phyloP scores from a whole-genome alignment of 78 protist species.

The Tieghemostelium lacteum region DNA sequence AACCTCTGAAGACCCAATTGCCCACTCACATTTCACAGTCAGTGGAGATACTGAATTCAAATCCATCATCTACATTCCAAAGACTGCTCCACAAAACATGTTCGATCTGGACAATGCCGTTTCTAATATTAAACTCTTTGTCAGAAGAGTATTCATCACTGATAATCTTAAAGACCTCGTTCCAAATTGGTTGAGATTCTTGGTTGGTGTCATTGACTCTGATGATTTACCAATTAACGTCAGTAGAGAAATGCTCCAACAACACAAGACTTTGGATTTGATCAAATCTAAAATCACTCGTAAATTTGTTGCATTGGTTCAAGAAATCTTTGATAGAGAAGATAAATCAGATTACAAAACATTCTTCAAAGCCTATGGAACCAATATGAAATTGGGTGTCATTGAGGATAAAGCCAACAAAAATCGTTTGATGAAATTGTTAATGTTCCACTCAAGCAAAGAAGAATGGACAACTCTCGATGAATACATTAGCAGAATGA shows the following conservation, averaged over 20 bases:
- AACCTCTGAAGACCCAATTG: slow-evolving; percentile 90
- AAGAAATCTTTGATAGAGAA: slow-evolving; percentile 66
- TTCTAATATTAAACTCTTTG: slow-evolving; percentile 94
- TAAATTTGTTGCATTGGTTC: slow-evolving; percentile 94
- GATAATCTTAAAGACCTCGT: slow-evolving; percentile 96
- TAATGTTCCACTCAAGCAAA: slow-evolving; percentile 90
- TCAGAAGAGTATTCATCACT: slow-evolving; percentile 98
- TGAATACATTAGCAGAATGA: slow-evolving; percentile 44
- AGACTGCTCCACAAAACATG: slow-evolving; percentile 83
- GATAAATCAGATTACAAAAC: slow-evolving; percentile 79
- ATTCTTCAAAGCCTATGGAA: slow-evolving; percentile 94
- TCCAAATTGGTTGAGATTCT: slow-evolving; percentile 97
- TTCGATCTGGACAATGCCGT: slow-evolving; percentile 67
- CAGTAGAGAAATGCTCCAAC: slow-evolving; percentile 98
- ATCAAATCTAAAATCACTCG: slow-evolving; percentile 94
- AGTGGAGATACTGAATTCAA: slow-evolving; percentile 95
- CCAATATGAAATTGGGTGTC: slow-evolving; percentile 96
- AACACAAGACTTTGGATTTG: slow-evolving; percentile 76
- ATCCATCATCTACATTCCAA: slow-evolving; percentile 97
- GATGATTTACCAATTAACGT: slow-evolving; percentile 99
- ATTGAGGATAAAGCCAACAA: slow-evolving; percentile 93
- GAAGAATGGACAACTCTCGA: slow-evolving; percentile 37
- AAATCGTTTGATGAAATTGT: slow-evolving; percentile 92
- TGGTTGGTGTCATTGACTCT: slow-evolving; percentile 98
- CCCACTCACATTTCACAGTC: slow-evolving; percentile 94